Percentiles rank a stretch among this genome's conserved stretches.
Conservation (phyloP, 2,329 filamentous ascomycete genomes). For the Colletotrichum navitas region DNA sequence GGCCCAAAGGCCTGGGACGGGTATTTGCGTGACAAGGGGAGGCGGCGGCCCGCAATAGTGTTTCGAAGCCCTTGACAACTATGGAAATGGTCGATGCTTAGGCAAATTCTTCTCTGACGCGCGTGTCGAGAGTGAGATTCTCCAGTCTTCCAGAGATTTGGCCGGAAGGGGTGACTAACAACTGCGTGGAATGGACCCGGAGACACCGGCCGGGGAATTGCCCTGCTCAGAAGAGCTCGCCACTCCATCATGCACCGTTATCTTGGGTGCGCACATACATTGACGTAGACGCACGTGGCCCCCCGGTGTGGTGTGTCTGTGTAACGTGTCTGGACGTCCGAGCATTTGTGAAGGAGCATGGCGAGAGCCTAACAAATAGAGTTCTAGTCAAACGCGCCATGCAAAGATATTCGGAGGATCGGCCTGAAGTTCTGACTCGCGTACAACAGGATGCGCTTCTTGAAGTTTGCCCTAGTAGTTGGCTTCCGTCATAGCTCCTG, state of each 20-base stretch:
- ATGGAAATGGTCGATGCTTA: constrained; percentile 11
- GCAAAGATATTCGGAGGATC: constrained; percentile 19
- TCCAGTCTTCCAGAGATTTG: neutral
- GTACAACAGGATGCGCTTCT: neutral
- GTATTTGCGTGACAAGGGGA: neutral
- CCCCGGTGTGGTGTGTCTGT: neutral
- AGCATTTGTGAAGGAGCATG: constrained; percentile 10
- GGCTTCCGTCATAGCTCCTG: neutral
- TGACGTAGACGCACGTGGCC: constrained; percentile 23
- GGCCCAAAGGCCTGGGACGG: neutral
- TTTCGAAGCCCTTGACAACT: constrained; percentile 15
- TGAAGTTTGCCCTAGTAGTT: neutral
- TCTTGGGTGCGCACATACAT: constrained; percentile 7
- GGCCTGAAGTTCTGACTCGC: constrained; percentile 18
- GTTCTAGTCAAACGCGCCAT: constrained; percentile 35
- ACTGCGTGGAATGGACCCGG: constrained; percentile 5
- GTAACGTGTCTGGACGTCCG: constrained; percentile 16
- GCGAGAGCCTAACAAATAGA: constrained; percentile 18
- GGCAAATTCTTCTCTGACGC: neutral
- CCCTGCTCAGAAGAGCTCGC: constrained; percentile 3
- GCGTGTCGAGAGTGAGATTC: neutral
- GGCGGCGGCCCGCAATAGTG: constrained; percentile 10
- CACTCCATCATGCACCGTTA: constrained; percentile 8
- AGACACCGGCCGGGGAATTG: neutral
- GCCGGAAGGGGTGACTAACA: constrained; percentile 6